Evolutionary conservation across 495 filamentous ascomycete species (phyloP), one percentile per base, ranked within the genome.

Genomic region (Penicillium roqueforti): DNA sequence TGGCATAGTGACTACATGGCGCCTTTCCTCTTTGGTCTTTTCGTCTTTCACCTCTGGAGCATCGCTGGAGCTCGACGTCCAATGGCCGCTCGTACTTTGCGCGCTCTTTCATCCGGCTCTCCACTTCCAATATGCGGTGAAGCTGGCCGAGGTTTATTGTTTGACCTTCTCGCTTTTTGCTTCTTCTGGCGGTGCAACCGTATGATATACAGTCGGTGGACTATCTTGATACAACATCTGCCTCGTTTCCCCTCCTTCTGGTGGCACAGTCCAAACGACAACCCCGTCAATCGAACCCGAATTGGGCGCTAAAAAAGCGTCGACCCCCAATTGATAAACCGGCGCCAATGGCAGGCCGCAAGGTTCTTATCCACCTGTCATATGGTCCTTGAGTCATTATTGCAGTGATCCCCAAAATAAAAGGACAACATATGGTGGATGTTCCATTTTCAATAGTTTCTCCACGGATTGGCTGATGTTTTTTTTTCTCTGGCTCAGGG

Each of bases 301-400:
- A 36, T 36, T 36, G 32, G 32, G 36, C 47, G 47, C 47, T 50
- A 50, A 50, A 11, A 11, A 20, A 22, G 23, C 16, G 34, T 7
- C 18, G 47, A 49, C 47, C 47, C 47, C 47, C 47, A 49, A n/a
- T 28, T 39, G 22, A 39, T 16, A 18, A 6, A 39, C 36, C 8
- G 25, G 9, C 34, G 16, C 46, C 46, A 49, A 49, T 47, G 25
- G 37, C 19, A 34, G 28, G 18, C 44, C 29, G 44, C 44, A 34
- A 49, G 47, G 23, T 39, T 29, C 34, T 50, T 39, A 50, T 40
- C 47, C 47, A 50, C 47, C 47, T 50, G 47, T 50, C 47, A 50
- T 39, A 37, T 50, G 23, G 47, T 22, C 8, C 19, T 49, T 49
- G 47, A 50, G 23, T 50, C 47, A 50, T 50, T 38, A 25, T 18